Evolutionary conservation across 2,329 filamentous ascomycete species (phyloP).

Genomic region (Nemania bipapillata): DNA sequence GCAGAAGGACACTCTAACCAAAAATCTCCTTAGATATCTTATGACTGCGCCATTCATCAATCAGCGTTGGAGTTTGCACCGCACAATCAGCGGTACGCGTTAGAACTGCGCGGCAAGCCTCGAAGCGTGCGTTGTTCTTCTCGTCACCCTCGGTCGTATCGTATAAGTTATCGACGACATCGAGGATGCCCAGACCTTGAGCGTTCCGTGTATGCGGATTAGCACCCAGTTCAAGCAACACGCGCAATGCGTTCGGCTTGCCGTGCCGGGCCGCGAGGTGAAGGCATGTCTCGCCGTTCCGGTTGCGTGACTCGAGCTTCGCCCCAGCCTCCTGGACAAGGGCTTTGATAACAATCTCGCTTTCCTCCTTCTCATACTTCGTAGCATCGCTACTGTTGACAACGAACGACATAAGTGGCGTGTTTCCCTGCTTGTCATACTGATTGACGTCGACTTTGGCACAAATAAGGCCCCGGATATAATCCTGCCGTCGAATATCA

Average conservation of each 20-base stretch:
- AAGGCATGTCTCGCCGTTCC: constrained; percentile 65
- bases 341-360: constrained; percentile 57
- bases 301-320: constrained; percentile 62
- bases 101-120: constrained; percentile 60
- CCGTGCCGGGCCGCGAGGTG: constrained; percentile 65
- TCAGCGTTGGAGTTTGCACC: constrained; percentile 55
- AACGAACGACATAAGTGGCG: constrained; percentile 67
- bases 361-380: constrained; percentile 61
- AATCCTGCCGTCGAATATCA: constrained; percentile 37
- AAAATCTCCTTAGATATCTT: neutral
- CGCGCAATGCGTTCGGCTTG: constrained; percentile 62
- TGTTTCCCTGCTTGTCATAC: constrained; percentile 63
- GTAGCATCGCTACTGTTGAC: constrained; percentile 56
- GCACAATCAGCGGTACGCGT: constrained; percentile 51
- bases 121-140: constrained; percentile 55
- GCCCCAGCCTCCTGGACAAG: constrained; percentile 58
- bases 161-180: constrained; percentile 59
- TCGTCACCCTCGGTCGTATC: constrained; percentile 48
- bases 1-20: neutral
- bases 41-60: constrained; percentile 55
- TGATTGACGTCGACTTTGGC: constrained; percentile 62
- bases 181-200: constrained; percentile 58
- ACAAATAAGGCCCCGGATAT: constrained; percentile 50
- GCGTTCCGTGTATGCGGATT: constrained; percentile 61
- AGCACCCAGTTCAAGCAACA: constrained; percentile 60